Evolutionary conservation across 495 filamentous ascomycete species (phyloP).

Genomic region (Xylaria venustula): DNA sequence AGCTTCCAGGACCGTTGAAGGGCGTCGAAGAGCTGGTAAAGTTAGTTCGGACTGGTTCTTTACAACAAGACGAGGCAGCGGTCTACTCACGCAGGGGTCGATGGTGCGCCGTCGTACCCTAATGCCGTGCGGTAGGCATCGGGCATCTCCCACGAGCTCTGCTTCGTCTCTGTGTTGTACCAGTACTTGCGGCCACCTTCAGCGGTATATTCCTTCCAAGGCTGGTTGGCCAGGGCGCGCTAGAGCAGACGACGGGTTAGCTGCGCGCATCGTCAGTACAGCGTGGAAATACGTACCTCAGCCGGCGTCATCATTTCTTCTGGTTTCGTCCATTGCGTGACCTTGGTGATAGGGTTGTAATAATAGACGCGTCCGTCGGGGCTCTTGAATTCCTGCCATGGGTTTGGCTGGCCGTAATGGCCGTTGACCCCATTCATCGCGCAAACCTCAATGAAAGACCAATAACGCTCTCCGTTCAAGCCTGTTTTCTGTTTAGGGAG

Average conservation of each 20-base stretch:
- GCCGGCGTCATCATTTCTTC: constrained; percentile 81
- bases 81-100: constrained; percentile 60
- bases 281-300: constrained; percentile 60
- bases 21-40: constrained; percentile 55
- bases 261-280: background rate
- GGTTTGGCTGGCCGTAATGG: constrained; percentile 49
- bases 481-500: too few relatives aligned
- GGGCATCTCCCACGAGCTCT: constrained; percentile 94
- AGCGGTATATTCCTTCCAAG: constrained; percentile 91
- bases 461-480: too few relatives aligned
- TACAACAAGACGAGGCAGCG: background rate
- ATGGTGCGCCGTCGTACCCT: constrained; percentile 47
- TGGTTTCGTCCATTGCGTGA: constrained; percentile 92
- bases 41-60: constrained; percentile 24
- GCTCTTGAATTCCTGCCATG: constrained; percentile 84
- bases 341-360: constrained; percentile 83
- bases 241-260: constrained; percentile 30
- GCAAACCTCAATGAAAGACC: constrained; percentile 8
- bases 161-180: constrained; percentile 86
- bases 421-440: constrained; percentile 63
- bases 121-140: constrained; percentile 73
- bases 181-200: constrained; percentile 89
- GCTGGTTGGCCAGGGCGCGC: constrained; percentile 78
- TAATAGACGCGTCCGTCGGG: constrained; percentile 89
- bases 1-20: constrained; percentile 63